These are phyloP conservation scores for Boletus fagicola DNA, from an alignment of 768 basidiomycete genomes.

Conservation along the genomic window DNA sequence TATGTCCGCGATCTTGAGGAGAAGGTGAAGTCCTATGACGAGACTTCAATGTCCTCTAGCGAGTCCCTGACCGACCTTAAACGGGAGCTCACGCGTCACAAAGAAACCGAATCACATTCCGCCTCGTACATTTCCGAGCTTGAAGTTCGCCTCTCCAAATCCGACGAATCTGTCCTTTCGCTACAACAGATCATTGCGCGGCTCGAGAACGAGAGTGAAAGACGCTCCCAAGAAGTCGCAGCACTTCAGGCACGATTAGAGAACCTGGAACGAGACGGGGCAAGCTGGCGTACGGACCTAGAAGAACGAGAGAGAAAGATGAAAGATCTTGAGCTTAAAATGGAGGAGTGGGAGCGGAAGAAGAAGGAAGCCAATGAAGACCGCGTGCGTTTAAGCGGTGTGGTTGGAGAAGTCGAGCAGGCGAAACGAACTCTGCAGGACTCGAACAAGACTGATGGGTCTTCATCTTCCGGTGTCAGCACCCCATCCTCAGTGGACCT, in stretches of 20 bases:
- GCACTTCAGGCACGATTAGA: constrained; percentile 71
- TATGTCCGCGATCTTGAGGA: constrained; percentile 94
- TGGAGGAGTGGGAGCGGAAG: constrained; percentile 76
- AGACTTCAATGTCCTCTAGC: constrained; percentile 70
- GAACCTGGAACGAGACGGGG: constrained; percentile 65
- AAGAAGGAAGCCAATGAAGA: constrained; percentile 66
- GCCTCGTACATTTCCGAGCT: constrained; percentile 82
- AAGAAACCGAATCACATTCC: constrained; percentile 71
- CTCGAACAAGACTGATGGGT: constrained; percentile 28
- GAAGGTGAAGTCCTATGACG: constrained; percentile 83
- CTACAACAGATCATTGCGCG: constrained; percentile 71
- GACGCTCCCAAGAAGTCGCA: constrained; percentile 69
- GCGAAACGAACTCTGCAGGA: constrained; percentile 68
- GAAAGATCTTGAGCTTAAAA: constrained; percentile 70
- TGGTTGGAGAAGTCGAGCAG: constrained; percentile 68
- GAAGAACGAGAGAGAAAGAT: constrained; percentile 80
- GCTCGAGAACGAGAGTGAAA: constrained; percentile 74
- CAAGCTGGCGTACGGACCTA: constrained; percentile 81
- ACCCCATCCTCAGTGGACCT: constrained; percentile 36
- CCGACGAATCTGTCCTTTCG: constrained; percentile 72
- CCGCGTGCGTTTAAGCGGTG: constrained; percentile 59
- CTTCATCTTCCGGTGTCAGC: constrained; percentile 31
- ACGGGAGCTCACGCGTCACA: constrained; percentile 76
- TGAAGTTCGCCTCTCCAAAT: constrained; percentile 73
- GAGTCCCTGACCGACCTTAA: constrained; percentile 81